Base-by-base conservation (phyloP, 331 rosid species). In the Phaseolus coccineus region DNA sequence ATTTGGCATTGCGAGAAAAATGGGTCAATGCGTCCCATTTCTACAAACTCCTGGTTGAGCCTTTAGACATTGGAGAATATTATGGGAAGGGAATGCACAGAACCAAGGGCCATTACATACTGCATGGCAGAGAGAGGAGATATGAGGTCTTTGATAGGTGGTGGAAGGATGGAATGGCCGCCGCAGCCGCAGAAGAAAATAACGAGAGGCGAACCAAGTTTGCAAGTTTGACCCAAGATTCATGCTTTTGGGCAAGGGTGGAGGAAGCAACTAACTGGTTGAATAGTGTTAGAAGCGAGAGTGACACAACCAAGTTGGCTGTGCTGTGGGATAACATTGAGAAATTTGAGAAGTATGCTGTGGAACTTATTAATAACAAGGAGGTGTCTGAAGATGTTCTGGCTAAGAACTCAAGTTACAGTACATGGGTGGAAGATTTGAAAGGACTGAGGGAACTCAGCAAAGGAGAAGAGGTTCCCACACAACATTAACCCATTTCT, bases 161-260 rank as follows among this genome's bases (percentile, higher is more conserved):
- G 98, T 91, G 94, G 97, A 78, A 40, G 78, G 90, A 90, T 59
- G 73, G 55, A 48, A 57, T 25, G 12, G 66, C 9, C 30, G 24
- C 19, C 25, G 73, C 12, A 30, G 24, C 19, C 25, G 73, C 12
- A 4, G 71, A 81, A 79, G 87, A 68, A 66, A 85, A 35, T 50
- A 81, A 52, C 13, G 28, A 13, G 62, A 86, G 94, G 82, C 86
- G 96, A 79, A 91, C 82, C 85, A 85, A 42, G 56, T 90, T 80
- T 77, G 97, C 98, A 4, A 72, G 94, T 83, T 83, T 84, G 82
- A 94, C 97, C 19, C 98, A 91, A 80, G 97, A 94, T 86, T 79
- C 98, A 10, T 88, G 92, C 74, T 94, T 91, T 77, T 91, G 97
- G 97, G 98, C 94, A 33, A 90, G 58, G 74, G 80, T 90, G 73